A percentile compares a stretch with the other conserved stretches of the same genome.
Evolutionary conservation across 2,329 filamentous ascomycete genomes (phyloP).

Genomic region (Aspergillus japonicus): DNA sequence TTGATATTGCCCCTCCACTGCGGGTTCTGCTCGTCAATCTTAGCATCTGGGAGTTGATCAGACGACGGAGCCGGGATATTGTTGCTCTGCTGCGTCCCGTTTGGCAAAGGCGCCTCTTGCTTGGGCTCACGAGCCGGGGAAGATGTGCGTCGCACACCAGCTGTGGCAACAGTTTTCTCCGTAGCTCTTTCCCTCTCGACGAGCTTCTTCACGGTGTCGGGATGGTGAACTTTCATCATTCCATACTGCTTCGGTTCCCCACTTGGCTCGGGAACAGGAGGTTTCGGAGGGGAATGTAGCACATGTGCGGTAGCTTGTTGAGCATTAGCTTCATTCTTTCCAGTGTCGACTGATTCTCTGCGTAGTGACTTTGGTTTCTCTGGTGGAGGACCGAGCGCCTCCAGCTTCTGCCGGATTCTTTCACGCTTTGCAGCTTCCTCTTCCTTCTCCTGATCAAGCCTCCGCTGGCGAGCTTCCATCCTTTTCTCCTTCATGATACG

Average conservation of each 20-base stretch:
- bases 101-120: conserved; percentile 24
- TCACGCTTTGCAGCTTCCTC: conserved; percentile 59
- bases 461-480: conserved; percentile 55
- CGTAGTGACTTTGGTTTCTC: conserved; percentile 34
- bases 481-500: conserved; percentile 61
- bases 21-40: conserved; percentile 33
- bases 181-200: conserved; percentile 37
- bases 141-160: conserved; percentile 29
- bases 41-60: conserved; percentile 26
- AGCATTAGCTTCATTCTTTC: conserved; percentile 23
- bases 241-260: conserved; percentile 60
- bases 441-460: conserved; percentile 54
- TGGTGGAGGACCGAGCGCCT: conserved; percentile 50
- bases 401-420: conserved; percentile 57
- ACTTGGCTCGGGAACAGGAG: conserved; percentile 57
- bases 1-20: conserved; percentile 42
- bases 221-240: conserved; percentile 62
- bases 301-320: conserved; percentile 30
- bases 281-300: conserved; percentile 56
- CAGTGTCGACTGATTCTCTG: conserved; percentile 29
- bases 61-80: conserved; percentile 23
- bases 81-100: conserved; percentile 29
- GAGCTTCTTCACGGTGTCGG: conserved; percentile 52
- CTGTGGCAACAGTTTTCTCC: conserved; percentile 31
- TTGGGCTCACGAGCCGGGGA: conserved; percentile 34